Percentiles rank a stretch among this genome's conserved stretches.
Conservation (phyloP, 2,329 filamentous ascomycete species). For the Trichoderma citrinoviride region DNA sequence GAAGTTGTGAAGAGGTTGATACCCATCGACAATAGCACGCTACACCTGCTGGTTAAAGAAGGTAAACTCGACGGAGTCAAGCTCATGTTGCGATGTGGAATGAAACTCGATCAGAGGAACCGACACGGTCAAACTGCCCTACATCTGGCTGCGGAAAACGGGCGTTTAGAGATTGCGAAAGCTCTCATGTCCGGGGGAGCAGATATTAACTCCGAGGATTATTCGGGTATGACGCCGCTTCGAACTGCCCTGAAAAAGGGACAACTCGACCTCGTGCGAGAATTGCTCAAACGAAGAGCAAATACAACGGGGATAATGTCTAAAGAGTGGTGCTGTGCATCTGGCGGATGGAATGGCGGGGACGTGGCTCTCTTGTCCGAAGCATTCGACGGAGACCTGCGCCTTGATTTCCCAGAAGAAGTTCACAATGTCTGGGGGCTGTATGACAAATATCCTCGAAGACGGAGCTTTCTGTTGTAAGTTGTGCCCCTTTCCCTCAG, state of each 20-base stretch:
- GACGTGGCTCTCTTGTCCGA: neutral
- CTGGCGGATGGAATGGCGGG: no score
- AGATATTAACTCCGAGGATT: neutral
- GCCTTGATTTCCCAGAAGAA: neutral
- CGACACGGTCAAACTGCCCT: neutral
- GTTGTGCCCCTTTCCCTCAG: neutral
- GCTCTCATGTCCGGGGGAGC: neutral
- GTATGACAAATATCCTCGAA: neutral
- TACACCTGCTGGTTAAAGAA: neutral
- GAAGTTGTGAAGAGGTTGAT: neutral
- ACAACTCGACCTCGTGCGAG: neutral
- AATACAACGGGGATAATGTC: neutral
- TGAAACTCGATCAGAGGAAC: neutral
- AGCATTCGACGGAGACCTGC: neutral
- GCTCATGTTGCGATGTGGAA: neutral
- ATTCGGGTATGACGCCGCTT: neutral
- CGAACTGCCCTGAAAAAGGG: neutral
- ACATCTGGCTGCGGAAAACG: neutral
- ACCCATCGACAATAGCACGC: neutral
- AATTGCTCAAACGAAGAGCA: neutral
- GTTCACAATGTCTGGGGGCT: rapidly evolving
- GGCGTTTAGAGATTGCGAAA: neutral
- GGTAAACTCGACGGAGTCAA: neutral
- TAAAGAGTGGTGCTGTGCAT: neutral
- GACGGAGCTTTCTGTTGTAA: neutral